phyloP scores from a whole-genome alignment of 2,329 filamentous ascomycete species.

The Neopestalotiopsis rosae region DNA sequence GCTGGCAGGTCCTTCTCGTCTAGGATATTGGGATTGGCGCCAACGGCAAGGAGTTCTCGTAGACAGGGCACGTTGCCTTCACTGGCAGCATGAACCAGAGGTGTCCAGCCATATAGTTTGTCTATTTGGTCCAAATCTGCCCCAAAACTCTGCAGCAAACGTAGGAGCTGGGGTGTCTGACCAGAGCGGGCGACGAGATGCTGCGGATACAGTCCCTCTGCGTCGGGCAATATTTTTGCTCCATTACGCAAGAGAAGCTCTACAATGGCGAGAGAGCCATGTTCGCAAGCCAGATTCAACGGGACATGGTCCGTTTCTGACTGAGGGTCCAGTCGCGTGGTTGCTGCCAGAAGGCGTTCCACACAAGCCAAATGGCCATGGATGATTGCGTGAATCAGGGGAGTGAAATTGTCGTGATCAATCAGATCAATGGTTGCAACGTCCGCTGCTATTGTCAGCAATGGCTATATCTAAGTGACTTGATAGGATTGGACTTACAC shows the following conservation, averaged over 20 bases:
- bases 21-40: constrained; percentile 77
- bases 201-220: constrained; percentile 95
- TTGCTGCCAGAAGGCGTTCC: constrained; percentile 74
- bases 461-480: background rate
- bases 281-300: constrained; percentile 92
- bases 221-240: constrained; percentile 87
- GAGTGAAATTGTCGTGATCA: constrained; percentile 97
- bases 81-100: constrained; percentile 92
- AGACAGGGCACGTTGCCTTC: constrained; percentile 93
- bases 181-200: constrained; percentile 92
- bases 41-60: constrained; percentile 78
- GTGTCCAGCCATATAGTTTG: constrained; percentile 97
- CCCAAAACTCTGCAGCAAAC: constrained; percentile 82
- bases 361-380: constrained; percentile 84
- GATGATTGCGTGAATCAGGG: constrained; percentile 92
- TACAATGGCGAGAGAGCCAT: constrained; percentile 85
- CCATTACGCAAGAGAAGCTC: constrained; percentile 82
- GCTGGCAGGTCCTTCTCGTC: constrained; percentile 94
- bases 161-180: constrained; percentile 77
- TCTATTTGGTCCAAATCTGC: constrained; percentile 91
- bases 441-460: constrained; percentile 53
- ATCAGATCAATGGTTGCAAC: constrained; percentile 82
- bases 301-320: constrained; percentile 93
- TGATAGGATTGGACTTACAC: constrained; percentile 46
- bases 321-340: constrained; percentile 83